Base-by-base conservation (phyloP, 257 asterid genomes). In the Lithospermum erythrorhizon region DNA sequence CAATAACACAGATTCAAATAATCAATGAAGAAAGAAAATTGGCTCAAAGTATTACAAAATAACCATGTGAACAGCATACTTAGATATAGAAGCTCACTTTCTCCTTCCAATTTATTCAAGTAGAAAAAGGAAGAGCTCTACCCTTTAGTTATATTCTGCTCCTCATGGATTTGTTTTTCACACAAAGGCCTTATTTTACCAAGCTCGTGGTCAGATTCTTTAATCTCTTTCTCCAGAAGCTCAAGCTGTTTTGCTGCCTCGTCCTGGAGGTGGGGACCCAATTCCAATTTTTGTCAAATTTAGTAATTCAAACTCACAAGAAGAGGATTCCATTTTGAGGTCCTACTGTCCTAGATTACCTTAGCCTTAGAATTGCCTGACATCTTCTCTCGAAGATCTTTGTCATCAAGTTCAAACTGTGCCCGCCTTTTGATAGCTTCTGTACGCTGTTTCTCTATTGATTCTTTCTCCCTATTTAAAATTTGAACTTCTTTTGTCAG, bases 371-470 rank as follows among this genome's bases (percentile, higher is more conserved):
- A 64, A 78, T 78, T 91, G 30, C 76, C 74, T 62, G 77, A 78
- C 65, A 91, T 88, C 78, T 76, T 91, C 72, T 91, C 98, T 41
- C 78, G 87, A 74, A 86, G 78, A 65, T 91, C 98, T 64, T 84
- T 86, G 73, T 79, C 82, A 76, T 88, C 98, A 74, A 86, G 95
- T 72, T 91, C 97, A 64, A 91, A 85, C 70, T 88, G 82, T 41
- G 98, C 93, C 65, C 93, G 95, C 73, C 81, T 86, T 75, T 81
- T 82, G 45, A 91, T 82, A 64, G 95, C 97, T 71, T 80, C 97
- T 37, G 81, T 82, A 65, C 80, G 80, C 67, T 86, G 95, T 76
- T 91, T 91, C 79, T 86, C 97, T 51, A 82, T 72, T 57, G 87
- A 83, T 68, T 86, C 98, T 76, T 84, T 91, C 76, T 91, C 97